Conservation (phyloP, 805 yeast genomes). For the Ogataea zsoltii region DNA sequence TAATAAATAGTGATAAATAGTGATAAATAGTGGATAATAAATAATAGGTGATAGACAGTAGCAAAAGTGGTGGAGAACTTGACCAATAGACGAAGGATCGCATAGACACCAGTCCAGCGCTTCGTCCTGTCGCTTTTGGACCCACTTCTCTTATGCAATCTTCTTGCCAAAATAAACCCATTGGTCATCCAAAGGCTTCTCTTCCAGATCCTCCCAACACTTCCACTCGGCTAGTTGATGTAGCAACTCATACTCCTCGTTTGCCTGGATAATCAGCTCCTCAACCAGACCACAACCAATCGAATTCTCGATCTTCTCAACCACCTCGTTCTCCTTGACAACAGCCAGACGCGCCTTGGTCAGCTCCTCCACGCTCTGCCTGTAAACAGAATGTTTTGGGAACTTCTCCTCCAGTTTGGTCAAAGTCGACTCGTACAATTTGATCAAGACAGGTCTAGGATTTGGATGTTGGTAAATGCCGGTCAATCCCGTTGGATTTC, state of each 20-base stretch:
- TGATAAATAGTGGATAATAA: conserved; percentile 2
- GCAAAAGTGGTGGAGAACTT: too few relatives aligned
- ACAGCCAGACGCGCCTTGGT: conserved; percentile 67
- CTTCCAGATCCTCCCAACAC: conserved; percentile 79
- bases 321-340: conserved; percentile 62
- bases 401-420: conserved; percentile 55
- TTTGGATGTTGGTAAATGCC: conserved; percentile 79
- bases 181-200: conserved; percentile 76
- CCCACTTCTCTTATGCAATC: conserved; percentile 22
- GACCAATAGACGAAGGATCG: too few relatives aligned
- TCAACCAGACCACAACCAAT: conserved; percentile 85
- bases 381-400: conserved; percentile 74
- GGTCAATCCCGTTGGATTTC: conserved; percentile 79
- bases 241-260: conserved; percentile 72
- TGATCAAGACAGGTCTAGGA: conserved; percentile 76
- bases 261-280: conserved; percentile 79
- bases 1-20: conserved; percentile 4
- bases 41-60: background rate
- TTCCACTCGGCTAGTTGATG: conserved; percentile 67
- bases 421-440: conserved; percentile 71
- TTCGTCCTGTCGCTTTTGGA: too few relatives aligned
- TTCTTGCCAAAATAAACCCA: conserved; percentile 81
- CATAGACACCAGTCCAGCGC: too few relatives aligned
- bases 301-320: conserved; percentile 65
- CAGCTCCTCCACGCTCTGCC: conserved; percentile 69